These are phyloP conservation scores for Cystobasidium onofrii DNA, from an alignment of 768 basidiomycete genomes.

Conservation along the genomic window DNA sequence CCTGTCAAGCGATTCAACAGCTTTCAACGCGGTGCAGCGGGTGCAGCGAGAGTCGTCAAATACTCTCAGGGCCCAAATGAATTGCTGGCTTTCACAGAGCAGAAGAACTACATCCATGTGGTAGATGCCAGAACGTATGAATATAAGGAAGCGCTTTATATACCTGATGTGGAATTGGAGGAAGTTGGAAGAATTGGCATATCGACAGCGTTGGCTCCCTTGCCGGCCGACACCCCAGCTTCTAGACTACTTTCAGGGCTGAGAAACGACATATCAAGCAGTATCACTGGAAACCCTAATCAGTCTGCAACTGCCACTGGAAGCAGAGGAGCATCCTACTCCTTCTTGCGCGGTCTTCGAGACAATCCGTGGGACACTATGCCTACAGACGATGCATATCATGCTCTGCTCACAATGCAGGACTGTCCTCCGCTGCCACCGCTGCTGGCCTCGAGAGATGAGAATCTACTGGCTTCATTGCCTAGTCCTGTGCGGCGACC, in stretches of 20 bases:
- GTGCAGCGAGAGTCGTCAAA: conserved; percentile 30
- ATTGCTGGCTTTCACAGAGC: conserved; percentile 27
- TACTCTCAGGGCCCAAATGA: conserved; percentile 24
- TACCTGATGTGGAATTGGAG: conserved; percentile 12
- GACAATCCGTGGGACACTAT: conserved; percentile 19
- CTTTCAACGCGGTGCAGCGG: conserved; percentile 12
- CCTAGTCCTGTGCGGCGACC: not conserved
- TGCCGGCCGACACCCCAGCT: not conserved
- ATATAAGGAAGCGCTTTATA: conserved; percentile 14
- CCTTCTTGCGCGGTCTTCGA: not conserved
- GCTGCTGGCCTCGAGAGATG: not conserved
- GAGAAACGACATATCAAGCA: not conserved
- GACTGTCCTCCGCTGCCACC: not conserved
- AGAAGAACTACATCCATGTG: conserved; percentile 28
- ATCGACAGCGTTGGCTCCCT: not conserved
- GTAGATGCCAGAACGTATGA: conserved; percentile 30
- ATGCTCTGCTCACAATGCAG: not conserved
- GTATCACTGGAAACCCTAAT: not conserved
- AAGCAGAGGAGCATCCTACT: not conserved
- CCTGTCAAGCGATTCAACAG: conserved; percentile 10
- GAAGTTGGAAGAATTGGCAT: not conserved
- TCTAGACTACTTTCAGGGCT: not conserved
- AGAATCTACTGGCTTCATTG: not conserved
- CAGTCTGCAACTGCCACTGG: not conserved
- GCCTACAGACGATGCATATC: conserved; percentile 16